Conservation (phyloP, 192 early-diverging fungal species). For the Podochytrium sp. region DNA sequence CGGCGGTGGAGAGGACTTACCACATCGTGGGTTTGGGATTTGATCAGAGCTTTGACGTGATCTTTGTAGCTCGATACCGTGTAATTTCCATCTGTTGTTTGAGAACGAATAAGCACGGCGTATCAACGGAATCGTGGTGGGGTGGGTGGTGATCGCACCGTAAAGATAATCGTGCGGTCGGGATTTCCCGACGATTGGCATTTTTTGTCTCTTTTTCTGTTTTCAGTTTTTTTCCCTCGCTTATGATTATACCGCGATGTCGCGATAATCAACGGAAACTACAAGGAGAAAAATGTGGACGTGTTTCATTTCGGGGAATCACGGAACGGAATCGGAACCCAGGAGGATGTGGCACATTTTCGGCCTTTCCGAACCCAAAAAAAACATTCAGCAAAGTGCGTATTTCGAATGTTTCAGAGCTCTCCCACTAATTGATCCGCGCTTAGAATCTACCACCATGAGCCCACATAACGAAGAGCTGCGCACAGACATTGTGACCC, state of each 20-base stretch:
- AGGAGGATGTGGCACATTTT: too few relatives aligned
- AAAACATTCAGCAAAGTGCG: too few relatives aligned
- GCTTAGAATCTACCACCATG: not conserved
- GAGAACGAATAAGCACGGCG: not conserved
- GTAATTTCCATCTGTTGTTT: conserved; percentile 51
- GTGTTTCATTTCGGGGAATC: not conserved
- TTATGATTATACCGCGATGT: not conserved
- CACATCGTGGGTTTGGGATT: conserved; percentile 53
- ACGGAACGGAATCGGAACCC: too few relatives aligned
- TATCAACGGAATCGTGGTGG: not conserved
- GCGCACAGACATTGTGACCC: conserved; percentile 80
- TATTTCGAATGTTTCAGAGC: not conserved
- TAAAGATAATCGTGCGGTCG: conserved; percentile 63
- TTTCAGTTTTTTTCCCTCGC: not conserved
- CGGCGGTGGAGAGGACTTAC: conserved; percentile 31
- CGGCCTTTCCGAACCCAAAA: too few relatives aligned
- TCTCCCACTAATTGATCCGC: not conserved
- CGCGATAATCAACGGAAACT: not conserved
- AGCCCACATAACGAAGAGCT: not conserved
- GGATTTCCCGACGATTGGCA: not conserved
- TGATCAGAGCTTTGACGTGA: conserved; percentile 50
- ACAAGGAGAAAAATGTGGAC: not conserved
- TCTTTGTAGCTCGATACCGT: conserved; percentile 59
- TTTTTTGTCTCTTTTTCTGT: not conserved
- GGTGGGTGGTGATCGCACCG: conserved; percentile 31